Evolutionary conservation across 75 land plant genomes (phyloP), one percentile per base, ranked within the genome.

Genomic region (Picea sitchensis): DNA sequence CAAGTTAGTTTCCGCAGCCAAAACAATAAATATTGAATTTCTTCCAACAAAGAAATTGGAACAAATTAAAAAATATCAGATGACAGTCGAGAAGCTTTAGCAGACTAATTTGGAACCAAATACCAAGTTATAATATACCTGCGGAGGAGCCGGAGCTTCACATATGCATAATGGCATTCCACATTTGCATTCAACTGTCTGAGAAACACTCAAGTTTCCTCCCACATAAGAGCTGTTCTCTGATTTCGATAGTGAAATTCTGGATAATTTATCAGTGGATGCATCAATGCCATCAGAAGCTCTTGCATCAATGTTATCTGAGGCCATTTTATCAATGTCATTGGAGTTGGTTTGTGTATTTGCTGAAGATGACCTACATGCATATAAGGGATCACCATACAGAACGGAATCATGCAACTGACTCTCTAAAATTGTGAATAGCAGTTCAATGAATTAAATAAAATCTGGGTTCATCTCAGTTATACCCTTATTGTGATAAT

Each of bases 131-230:
- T 14, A 60, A 26, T 75, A 83, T 65, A 71, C 82, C 86, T 38
- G 80, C 80, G 88, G 59, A 68, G 32, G 61, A 31, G 80, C 54
- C 57, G 91, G 87, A 81, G 91, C 81, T 85, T 85, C 86, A 84
- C 98, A 95, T 79, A 95, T 95, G 84, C 98, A 95, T 59, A 95
- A 87, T 58, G 98, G 98, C 98, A 95, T 95, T 18, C 98, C 96
- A 86, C 98, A 95, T 58, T 89, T 91, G 84, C 98, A 95, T 30
- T 95, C 92, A 74, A 77, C 47, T 31, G 79, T 54, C 54, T 63
- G 64, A 58, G 71, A 36, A 64, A 26, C 51, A 75, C 80, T 58
- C 6, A 61, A 67, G 59, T 51, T 78, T 38, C 57, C 61, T 71
- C 56, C 56, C 56, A 51, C 56, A 51, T 51, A 51, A 51, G 56